These are phyloP conservation scores for Saposhnikovia divaricata DNA, from an alignment of 129 eudicot genomes.

Conservation along the genomic window DNA sequence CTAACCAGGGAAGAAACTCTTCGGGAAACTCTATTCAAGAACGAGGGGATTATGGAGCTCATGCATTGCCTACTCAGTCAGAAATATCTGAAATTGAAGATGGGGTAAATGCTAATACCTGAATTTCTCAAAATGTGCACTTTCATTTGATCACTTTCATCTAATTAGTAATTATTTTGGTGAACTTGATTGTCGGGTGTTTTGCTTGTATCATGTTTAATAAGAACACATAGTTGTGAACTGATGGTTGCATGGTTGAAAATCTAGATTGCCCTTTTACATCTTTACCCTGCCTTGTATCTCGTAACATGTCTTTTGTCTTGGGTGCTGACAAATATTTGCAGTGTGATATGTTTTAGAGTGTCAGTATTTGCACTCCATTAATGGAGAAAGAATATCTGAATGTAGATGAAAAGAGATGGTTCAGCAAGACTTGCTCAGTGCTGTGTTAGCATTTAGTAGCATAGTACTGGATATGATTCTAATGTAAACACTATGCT, in stretches of 20 bases:
- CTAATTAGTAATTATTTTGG: neutral
- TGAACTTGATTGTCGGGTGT: neutral
- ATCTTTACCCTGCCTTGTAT: neutral
- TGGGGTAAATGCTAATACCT: conserved; percentile 39
- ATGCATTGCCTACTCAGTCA: conserved; percentile 49
- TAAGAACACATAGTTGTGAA: too few relatives aligned
- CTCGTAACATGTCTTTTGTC: neutral
- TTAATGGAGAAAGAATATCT: neutral
- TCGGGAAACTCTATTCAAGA: conserved; percentile 45
- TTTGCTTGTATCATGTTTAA: neutral
- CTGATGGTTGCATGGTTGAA: neutral
- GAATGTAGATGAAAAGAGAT: neutral
- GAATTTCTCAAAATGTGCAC: neutral
- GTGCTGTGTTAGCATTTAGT: neutral
- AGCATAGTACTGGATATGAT: neutral
- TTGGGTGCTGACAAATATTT: neutral
- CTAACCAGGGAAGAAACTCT: conserved; percentile 30
- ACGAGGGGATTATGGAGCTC: conserved; percentile 37
- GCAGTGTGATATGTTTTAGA: neutral
- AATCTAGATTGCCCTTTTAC: neutral
- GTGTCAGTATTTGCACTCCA: neutral
- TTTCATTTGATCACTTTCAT: neutral
- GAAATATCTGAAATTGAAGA: conserved; percentile 91
- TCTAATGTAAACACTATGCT: neutral
- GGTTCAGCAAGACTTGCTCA: neutral